A percentile compares a stretch with the other conserved stretches of the same genome.
Conservation (phyloP, 2,329 filamentous ascomycete species). For the Orbilia javanica region DNA sequence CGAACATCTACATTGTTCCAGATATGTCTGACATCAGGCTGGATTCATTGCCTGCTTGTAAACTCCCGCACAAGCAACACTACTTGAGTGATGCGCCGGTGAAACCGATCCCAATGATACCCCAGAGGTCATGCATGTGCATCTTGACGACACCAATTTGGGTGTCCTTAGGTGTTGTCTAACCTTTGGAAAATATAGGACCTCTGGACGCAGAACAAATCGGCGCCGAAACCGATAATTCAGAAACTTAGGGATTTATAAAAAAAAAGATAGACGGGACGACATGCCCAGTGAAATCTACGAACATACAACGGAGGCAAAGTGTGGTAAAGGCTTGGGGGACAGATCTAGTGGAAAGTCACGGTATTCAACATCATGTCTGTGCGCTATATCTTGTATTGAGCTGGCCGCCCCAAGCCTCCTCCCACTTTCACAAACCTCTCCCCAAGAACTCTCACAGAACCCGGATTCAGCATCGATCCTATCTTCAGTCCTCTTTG, state of each 20-base stretch:
- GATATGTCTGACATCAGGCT: slow-evolving; percentile 4
- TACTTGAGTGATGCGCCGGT: background rate
- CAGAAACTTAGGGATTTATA: background rate
- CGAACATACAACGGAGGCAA: background rate
- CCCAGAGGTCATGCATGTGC: background rate
- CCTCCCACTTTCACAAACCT: slow-evolving; percentile 30
- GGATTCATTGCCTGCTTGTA: background rate
- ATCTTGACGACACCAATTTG: background rate
- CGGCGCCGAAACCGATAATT: background rate
- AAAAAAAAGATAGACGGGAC: background rate
- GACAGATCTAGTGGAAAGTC: slow-evolving; percentile 56
- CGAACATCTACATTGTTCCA: slow-evolving; percentile 2
- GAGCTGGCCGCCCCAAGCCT: slow-evolving; percentile 49
- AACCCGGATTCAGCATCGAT: slow-evolving; percentile 1
- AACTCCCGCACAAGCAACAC: slow-evolving; percentile 2
- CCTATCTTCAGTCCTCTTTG: background rate
- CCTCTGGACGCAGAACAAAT: background rate
- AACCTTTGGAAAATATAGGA: background rate
- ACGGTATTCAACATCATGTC: slow-evolving; percentile 59
- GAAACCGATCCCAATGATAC: slow-evolving; percentile 1
- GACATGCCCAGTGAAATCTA: background rate
- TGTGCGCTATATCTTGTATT: slow-evolving; percentile 58
- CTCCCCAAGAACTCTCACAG: slow-evolving; percentile 1
- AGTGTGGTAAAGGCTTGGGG: slow-evolving; percentile 42
- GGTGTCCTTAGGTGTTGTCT: background rate